Percentiles rank a stretch among this genome's conserved stretches.
These are phyloP conservation scores for Phtheirospermum japonicum DNA, from an alignment of 257 asterid genomes.

Conservation along the genomic window DNA sequence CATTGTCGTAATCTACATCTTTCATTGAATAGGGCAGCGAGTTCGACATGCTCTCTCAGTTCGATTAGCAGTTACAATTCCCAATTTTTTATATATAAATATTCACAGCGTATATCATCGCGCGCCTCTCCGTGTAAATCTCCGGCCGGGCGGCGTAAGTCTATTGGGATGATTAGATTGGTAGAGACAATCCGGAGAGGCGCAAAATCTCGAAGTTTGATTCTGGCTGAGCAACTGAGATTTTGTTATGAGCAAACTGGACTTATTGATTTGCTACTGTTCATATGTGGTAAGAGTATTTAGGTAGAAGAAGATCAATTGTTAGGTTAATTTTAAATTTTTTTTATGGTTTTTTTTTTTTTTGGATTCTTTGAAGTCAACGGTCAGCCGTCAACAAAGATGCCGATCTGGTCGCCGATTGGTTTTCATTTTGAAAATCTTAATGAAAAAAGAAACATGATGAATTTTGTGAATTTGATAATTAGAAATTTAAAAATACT, in stretches of 20 bases:
- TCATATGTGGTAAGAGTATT: no score
- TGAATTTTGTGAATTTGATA: no score
- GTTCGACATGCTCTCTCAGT: slow-evolving; percentile 54
- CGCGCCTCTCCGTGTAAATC: slow-evolving; percentile 24
- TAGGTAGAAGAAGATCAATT: no score
- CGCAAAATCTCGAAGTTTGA: slow-evolving; percentile 21
- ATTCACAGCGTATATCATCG: slow-evolving; percentile 11
- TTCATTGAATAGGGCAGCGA: slow-evolving; percentile 77
- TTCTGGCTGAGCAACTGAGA: slow-evolving; percentile 17
- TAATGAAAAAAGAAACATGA: no score
- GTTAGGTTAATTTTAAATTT: no score
- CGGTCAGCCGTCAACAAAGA: no score
- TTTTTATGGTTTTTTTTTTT: no score
- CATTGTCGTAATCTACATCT: slow-evolving; percentile 85
- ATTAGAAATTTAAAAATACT: no score
- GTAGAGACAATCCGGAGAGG: slow-evolving; percentile 23
- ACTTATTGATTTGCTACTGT: no score
- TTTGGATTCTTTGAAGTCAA: no score
- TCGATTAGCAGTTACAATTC: slow-evolving; percentile 18
- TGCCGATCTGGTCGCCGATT: no score
- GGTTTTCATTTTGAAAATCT: no score
- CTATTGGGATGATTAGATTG: slow-evolving; percentile 20
- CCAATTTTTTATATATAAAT: background rate
- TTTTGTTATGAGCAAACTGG: background rate
- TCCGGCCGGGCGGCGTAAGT: slow-evolving; percentile 5